Percentiles rank a stretch among this genome's conserved stretches.
Evolutionary conservation across 2,329 filamentous ascomycete genomes (phyloP).

Genomic region (Aspergillus aculeatus): DNA sequence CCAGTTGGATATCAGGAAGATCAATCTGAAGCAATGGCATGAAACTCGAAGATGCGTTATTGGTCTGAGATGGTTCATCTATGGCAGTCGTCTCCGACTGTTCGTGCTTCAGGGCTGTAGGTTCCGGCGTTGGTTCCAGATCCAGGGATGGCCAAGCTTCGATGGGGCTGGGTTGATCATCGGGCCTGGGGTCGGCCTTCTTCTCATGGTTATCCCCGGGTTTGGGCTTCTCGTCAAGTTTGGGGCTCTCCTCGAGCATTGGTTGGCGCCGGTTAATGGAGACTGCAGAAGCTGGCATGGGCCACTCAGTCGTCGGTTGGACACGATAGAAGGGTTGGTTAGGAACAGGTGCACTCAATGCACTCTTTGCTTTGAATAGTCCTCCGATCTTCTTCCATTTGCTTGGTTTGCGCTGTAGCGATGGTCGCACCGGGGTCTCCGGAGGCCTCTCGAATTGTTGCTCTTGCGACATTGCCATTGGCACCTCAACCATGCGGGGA

Average conservation of each 20-base stretch:
- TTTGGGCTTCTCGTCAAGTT: not conserved
- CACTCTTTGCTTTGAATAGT: slow-evolving; percentile 42
- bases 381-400: slow-evolving; percentile 50
- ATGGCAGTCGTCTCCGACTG: not conserved
- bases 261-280: slow-evolving; percentile 17
- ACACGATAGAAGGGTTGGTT: slow-evolving; percentile 33
- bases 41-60: not conserved
- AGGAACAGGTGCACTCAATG: slow-evolving; percentile 17
- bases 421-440: slow-evolving; percentile 11
- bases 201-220: not conserved
- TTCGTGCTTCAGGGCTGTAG: slow-evolving; percentile 22
- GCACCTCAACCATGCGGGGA: slow-evolving; percentile 47
- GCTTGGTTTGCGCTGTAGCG: slow-evolving; percentile 38
- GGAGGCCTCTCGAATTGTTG: slow-evolving; percentile 17
- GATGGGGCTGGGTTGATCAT: slow-evolving; percentile 8
- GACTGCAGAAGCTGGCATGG: slow-evolving; percentile 21
- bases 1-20: slow-evolving; percentile 77
- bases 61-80: not conserved
- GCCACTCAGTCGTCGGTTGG: slow-evolving; percentile 21
- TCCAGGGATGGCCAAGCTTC: slow-evolving; percentile 26
- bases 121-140: slow-evolving; percentile 17
- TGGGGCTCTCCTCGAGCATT: not conserved
- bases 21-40: slow-evolving; percentile 65
- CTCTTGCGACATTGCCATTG: slow-evolving; percentile 16
- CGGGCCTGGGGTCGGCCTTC: slow-evolving; percentile 2